Base-by-base conservation (phyloP, 805 yeast genomes). In the Saturnispora ahearnii region DNA sequence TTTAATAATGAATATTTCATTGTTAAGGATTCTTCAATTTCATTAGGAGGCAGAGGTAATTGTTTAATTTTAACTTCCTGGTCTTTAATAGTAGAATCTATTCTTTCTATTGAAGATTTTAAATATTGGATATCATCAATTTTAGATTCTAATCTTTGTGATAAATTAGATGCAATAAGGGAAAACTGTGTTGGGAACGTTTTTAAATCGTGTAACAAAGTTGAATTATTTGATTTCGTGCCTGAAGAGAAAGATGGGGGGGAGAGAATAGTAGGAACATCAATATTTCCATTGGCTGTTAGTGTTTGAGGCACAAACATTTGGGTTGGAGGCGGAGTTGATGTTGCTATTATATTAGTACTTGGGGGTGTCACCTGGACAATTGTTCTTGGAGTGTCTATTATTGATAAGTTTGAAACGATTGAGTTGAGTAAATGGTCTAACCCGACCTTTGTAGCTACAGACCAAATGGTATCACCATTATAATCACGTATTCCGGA, bases 51-150 rank as follows among this genome's bases (percentile, higher is more conserved):
- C 7, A 41, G 8, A 3, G 50, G 45, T 11, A 47, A 22, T 10
- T 46, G 22, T 10, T 46, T 18, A 5, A 47, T 46, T 21, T 30
- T 36, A 3, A 3, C 50, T 40, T 31, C 62, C 59, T 43, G 60
- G 36, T 8, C 51, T 49, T 36, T 21, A n/a, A 46, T 44, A 8
- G 45, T 21, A 13, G 30, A 13, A 22, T 49, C 44, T 13, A 45
- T 37, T 11, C 49, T 51, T n/a, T 49, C 44, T 40, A 50, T 51
- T 13, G 53, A 45, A 8, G 46, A 41, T 18, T 56, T 21, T 30
- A 48, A 33, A 42, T 48, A 42, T 9, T 48, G 43, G 8, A 48
- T 26, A 29, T 41, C 46, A 36, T 48, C 50, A 15, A 28, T 33
- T 31, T 48, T 41, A 18, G 41, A 34, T 9, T 48, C 46, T n/a